A percentile compares a stretch with the other conserved stretches of the same genome.
These are phyloP conservation scores for Boletellus emodensis DNA, from an alignment of 768 basidiomycete species.

Conservation along the genomic window DNA sequence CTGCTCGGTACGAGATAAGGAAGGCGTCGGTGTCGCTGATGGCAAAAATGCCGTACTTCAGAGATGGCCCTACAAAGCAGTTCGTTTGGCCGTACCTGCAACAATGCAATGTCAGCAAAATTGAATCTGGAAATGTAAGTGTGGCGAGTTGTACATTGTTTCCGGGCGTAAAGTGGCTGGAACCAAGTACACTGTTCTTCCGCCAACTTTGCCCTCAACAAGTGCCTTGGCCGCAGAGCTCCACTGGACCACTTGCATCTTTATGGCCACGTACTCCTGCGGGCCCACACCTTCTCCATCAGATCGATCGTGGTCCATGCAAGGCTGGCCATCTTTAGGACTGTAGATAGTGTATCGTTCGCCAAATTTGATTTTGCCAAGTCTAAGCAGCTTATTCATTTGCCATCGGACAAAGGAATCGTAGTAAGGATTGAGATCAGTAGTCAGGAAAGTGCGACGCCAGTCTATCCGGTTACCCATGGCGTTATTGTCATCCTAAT, in stretches of 20 bases:
- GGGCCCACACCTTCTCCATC: conserved; percentile 94
- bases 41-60: conserved; percentile 93
- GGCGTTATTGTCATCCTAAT: conserved; percentile 66
- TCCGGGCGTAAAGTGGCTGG: conserved; percentile 95
- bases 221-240: conserved; percentile 59
- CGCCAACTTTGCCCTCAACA: conserved; percentile 67
- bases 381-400: conserved; percentile 81
- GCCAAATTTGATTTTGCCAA: conserved; percentile 96
- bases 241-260: conserved; percentile 92
- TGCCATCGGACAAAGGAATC: conserved; percentile 98
- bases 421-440: conserved; percentile 94
- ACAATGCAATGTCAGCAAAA: conserved; percentile 1
- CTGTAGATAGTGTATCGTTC: conserved; percentile 98
- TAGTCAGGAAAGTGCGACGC: conserved; percentile 92
- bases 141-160: conserved; percentile 67
- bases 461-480: conserved; percentile 98
- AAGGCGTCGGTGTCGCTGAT: conserved; percentile 84
- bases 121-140: background rate
- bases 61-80: conserved; percentile 86
- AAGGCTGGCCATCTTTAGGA: conserved; percentile 97
- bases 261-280: conserved; percentile 91
- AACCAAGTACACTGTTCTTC: conserved; percentile 85
- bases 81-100: conserved; percentile 96
- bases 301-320: conserved; percentile 98
- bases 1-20: conserved; percentile 83